Conservation (phyloP, 2,329 filamentous ascomycete species). For the Ceratocystis ficicola region DNA sequence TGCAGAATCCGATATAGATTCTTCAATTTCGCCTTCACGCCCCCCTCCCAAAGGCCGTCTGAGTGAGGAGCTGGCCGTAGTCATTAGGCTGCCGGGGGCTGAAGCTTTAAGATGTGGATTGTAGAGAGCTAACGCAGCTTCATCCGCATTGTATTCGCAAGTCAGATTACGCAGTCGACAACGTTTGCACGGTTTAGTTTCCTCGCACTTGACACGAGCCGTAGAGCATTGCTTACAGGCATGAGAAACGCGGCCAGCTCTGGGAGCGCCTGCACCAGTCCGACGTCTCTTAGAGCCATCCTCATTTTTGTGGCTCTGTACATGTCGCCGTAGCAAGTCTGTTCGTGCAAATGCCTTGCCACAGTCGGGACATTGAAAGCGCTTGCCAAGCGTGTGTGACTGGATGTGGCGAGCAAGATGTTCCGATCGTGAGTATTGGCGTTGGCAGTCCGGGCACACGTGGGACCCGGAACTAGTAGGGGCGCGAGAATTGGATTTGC, state of each 20-base stretch:
- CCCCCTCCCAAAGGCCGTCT: neutral
- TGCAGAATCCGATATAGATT: neutral
- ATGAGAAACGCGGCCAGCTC: conserved; percentile 40
- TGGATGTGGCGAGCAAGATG: conserved; percentile 42
- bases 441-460: conserved; percentile 41
- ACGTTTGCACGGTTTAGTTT: conserved; percentile 42
- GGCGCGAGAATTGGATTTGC: neutral
- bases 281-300: conserved; percentile 38
- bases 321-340: conserved; percentile 42
- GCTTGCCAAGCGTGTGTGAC: conserved; percentile 40
- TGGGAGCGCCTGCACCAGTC: conserved; percentile 35
- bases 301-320: conserved; percentile 39
- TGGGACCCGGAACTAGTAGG: conserved; percentile 25
- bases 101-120: conserved; percentile 24
- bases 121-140: conserved; percentile 23
- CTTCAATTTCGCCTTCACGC: neutral
- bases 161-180: conserved; percentile 37
- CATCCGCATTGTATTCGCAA: conserved; percentile 34
- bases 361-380: conserved; percentile 40
- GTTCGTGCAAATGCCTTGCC: conserved; percentile 43
- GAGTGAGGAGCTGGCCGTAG: neutral
- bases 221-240: conserved; percentile 41
- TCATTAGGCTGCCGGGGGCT: conserved; percentile 12
- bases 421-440: conserved; percentile 42
- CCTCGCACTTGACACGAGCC: conserved; percentile 44